Conservation (phyloP, 495 filamentous ascomycete species). For the Podospora bellae-mahoneyi region DNA sequence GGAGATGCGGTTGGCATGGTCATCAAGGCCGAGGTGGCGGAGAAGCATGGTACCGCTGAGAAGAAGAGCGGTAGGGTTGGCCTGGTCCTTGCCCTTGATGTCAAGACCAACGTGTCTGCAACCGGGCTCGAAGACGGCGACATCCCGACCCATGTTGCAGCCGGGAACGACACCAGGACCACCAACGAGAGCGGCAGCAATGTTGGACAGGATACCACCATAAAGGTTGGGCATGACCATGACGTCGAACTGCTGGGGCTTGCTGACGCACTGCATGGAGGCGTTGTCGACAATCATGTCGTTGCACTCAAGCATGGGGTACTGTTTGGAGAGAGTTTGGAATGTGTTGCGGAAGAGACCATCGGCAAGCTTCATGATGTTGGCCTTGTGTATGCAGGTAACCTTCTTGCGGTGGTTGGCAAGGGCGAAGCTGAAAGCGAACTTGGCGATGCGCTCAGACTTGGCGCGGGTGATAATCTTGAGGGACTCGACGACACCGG, state of each 20-base stretch:
- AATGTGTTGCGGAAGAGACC: slow-evolving; percentile 98
- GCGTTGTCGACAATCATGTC: slow-evolving; percentile 99
- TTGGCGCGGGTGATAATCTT: slow-evolving; percentile 99
- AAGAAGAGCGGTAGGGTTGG: slow-evolving; percentile 93
- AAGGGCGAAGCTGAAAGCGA: slow-evolving; percentile 94
- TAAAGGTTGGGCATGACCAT: slow-evolving; percentile 99
- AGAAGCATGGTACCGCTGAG: slow-evolving; percentile 95
- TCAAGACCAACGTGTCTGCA: slow-evolving; percentile 98
- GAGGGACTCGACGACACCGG: slow-evolving; percentile 95
- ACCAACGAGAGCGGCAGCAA: slow-evolving; percentile 96
- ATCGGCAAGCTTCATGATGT: slow-evolving; percentile 99
- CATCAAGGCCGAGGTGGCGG: slow-evolving; percentile 91
- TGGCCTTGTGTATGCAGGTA: slow-evolving; percentile 99
- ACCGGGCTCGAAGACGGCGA: slow-evolving; percentile 97
- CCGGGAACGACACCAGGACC: slow-evolving; percentile 95
- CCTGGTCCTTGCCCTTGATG: slow-evolving; percentile 98
- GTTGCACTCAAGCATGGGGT: slow-evolving; percentile 87
- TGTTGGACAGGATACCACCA: slow-evolving; percentile 97
- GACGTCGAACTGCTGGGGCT: slow-evolving; percentile 97
- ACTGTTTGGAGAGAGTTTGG: slow-evolving; percentile 86
- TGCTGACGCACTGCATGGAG: slow-evolving; percentile 95
- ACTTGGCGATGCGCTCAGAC: slow-evolving; percentile 97
- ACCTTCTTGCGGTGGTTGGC: slow-evolving; percentile 99
- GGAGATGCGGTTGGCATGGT: slow-evolving; percentile 96
- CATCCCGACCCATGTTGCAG: slow-evolving; percentile 98